Conservation (phyloP, 495 filamentous ascomycete species). For the Durotheca rogersii region DNA sequence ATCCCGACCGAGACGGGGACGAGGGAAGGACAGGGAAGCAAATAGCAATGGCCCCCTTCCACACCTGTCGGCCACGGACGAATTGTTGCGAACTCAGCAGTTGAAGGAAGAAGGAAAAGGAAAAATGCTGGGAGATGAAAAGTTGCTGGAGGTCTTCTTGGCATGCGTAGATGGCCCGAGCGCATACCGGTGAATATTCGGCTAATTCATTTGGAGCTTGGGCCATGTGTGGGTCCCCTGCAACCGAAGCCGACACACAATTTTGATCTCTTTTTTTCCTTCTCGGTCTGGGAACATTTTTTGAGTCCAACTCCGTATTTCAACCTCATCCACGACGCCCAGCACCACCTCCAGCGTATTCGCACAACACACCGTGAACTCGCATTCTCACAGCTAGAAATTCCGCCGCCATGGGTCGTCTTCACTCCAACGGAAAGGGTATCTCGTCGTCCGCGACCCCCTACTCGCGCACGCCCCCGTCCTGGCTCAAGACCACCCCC, state of each 20-base stretch:
- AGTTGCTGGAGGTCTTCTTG: not conserved
- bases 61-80: too few species aligned
- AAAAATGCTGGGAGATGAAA: conserved; percentile 2
- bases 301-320: conserved; percentile 8
- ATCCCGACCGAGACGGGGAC: too few species aligned
- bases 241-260: conserved; percentile 28
- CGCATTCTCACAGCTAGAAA: too few species aligned
- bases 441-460: conserved; percentile 92
- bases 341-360: conserved; percentile 30
- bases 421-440: conserved; percentile 99
- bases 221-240: too few species aligned
- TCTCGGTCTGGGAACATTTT: conserved; percentile 18
- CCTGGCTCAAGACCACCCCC: conserved; percentile 88
- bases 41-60: too few species aligned
- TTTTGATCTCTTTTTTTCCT: conserved; percentile 24
- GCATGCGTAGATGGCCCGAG: too few species aligned
- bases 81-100: too few species aligned
- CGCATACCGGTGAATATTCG: too few species aligned
- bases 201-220: too few species aligned
- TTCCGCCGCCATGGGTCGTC: conserved; percentile 99
- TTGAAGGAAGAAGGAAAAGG: not conserved
- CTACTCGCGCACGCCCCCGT: conserved; percentile 87
- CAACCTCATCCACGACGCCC: conserved; percentile 16
- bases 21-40: too few species aligned
- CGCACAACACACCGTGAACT: too few species aligned